Evolutionary conservation across 148 eudicot genomes (phyloP).

Genomic region (Nepenthes gracilis): DNA sequence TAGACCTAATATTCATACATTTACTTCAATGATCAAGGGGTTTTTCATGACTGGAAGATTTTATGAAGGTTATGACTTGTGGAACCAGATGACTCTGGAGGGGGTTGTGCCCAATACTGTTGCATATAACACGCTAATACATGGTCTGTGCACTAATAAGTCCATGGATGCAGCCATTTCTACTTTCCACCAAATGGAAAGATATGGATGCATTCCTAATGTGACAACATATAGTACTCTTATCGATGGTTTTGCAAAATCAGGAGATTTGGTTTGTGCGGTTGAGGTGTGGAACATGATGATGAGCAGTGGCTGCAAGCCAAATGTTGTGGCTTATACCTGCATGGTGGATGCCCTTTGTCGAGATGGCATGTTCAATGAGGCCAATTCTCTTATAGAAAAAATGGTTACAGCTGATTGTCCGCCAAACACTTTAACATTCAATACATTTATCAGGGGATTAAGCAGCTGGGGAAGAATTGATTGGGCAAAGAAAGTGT

Average conservation of each 20-base stretch:
- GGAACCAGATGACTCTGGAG: conserved; percentile 43
- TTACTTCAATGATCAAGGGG: conserved; percentile 58
- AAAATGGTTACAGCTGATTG: conserved; percentile 46
- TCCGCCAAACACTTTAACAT: conserved; percentile 61
- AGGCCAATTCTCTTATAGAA: conserved; percentile 47
- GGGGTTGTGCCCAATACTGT: conserved; percentile 53
- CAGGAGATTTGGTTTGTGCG: conserved; percentile 48
- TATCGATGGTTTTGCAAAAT: conserved; percentile 61
- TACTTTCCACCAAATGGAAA: conserved; percentile 42
- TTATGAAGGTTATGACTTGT: conserved; percentile 50
- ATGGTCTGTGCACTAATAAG: conserved; percentile 44
- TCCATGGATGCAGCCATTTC: conserved; percentile 35
- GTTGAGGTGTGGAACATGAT: conserved; percentile 69
- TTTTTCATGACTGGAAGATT: conserved; percentile 33
- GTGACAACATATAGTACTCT: conserved; percentile 59
- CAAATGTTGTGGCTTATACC: conserved; percentile 78
- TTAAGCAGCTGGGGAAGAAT: conserved; percentile 45
- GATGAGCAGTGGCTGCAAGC: conserved; percentile 55
- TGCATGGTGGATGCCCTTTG: conserved; percentile 81
- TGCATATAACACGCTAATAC: conserved; percentile 53
- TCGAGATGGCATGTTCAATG: conserved; percentile 48
- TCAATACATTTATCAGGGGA: conserved; percentile 52
- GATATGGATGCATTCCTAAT: conserved; percentile 38
- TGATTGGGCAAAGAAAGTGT: conserved; percentile 47
- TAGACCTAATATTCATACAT: conserved; percentile 51